Evolutionary conservation across 768 basidiomycete species (phyloP).

Genomic region (Tricholoma terreum): DNA sequence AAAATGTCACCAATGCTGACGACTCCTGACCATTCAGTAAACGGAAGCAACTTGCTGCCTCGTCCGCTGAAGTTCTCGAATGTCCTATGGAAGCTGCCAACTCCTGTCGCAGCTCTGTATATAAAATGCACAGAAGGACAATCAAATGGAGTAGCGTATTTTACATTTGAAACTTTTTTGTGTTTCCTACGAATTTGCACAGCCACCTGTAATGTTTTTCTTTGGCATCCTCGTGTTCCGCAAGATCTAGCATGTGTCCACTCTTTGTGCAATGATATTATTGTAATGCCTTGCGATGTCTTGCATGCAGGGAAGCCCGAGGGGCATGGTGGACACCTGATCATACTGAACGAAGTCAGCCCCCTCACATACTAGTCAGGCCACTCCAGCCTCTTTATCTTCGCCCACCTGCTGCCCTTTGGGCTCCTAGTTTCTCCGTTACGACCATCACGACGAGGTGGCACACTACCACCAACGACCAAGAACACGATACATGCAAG

Average conservation of each 20-base stretch:
- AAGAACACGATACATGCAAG: neutral
- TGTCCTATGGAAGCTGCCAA: neutral
- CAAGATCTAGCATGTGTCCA: neutral
- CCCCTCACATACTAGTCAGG: constrained; percentile 1
- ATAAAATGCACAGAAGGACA: constrained; percentile 14
- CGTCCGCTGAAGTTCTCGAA: constrained; percentile 4
- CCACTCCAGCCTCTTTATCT: neutral
- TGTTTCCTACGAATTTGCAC: neutral
- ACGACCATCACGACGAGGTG: constrained; percentile 1
- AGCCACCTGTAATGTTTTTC: neutral
- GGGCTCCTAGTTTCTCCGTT: neutral
- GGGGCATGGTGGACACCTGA: neutral
- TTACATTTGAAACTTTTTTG: neutral
- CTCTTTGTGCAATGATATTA: neutral
- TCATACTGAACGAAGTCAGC: neutral
- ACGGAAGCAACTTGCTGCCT: neutral
- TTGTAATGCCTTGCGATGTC: neutral
- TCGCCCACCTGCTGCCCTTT: neutral
- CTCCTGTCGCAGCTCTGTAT: neutral
- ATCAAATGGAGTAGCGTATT: too few species aligned
- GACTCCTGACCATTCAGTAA: neutral
- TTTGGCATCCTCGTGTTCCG: neutral
- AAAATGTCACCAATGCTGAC: neutral
- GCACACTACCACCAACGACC: neutral
- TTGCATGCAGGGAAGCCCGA: neutral